phyloP scores from a whole-genome alignment of 768 basidiomycete species.

The Kockovaella imperatae region DNA sequence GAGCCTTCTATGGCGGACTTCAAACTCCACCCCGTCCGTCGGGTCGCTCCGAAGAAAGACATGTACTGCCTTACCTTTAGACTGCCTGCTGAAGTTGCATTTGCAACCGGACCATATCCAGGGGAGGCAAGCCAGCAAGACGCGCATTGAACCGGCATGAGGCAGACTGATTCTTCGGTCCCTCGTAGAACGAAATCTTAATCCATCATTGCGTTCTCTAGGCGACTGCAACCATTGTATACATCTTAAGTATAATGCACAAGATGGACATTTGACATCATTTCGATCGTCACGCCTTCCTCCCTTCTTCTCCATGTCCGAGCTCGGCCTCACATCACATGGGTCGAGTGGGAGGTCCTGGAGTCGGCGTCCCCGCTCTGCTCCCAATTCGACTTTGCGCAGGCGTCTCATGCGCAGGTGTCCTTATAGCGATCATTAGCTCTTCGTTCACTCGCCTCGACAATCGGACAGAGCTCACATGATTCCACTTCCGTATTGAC shows the following conservation, averaged over 20 bases:
- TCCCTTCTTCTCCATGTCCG: too few relatives aligned
- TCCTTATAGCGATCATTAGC: slow-evolving; percentile 9
- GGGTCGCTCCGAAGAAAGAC: slow-evolving; percentile 90
- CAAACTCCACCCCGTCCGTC: slow-evolving; percentile 67
- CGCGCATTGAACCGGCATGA: too few relatives aligned
- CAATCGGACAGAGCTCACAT: slow-evolving; percentile 25
- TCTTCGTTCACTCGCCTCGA: neutral
- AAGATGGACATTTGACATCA: too few relatives aligned
- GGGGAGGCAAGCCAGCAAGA: too few relatives aligned
- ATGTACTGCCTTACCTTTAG: slow-evolving; percentile 96
- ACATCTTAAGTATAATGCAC: too few relatives aligned
- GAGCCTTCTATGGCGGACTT: slow-evolving; percentile 40
- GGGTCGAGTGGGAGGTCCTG: too few relatives aligned
- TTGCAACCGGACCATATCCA: slow-evolving; percentile 9
- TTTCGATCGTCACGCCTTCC: too few relatives aligned
- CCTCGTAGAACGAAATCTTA: too few relatives aligned
- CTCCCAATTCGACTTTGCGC: slow-evolving; percentile 22
- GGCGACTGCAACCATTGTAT: too few relatives aligned
- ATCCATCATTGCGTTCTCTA: too few relatives aligned
- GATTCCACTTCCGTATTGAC: slow-evolving; percentile 37
- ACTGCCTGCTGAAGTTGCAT: slow-evolving; percentile 52
- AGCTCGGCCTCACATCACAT: neutral
- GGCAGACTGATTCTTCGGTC: too few relatives aligned
- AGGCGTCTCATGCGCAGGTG: slow-evolving; percentile 35
- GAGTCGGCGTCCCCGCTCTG: slow-evolving; percentile 27